Conservation (phyloP, 2,329 filamentous ascomycete species). For the Fusarium incarnatum region DNA sequence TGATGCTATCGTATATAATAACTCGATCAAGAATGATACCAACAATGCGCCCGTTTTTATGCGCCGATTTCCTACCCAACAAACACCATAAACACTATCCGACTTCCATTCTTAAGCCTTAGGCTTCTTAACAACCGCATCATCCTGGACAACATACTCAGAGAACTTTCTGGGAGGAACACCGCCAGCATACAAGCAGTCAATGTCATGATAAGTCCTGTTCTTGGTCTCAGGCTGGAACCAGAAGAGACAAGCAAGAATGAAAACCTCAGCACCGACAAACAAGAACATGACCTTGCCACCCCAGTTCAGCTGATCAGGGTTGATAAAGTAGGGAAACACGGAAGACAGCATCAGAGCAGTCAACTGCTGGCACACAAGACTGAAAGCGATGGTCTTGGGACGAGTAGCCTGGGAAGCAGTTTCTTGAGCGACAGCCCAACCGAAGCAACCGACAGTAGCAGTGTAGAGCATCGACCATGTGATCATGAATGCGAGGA, state of each 20-base stretch:
- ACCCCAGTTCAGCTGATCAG: constrained; percentile 53
- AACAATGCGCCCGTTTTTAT: neutral
- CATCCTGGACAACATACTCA: constrained; percentile 39
- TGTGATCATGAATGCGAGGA: constrained; percentile 47
- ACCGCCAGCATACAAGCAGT: constrained; percentile 44
- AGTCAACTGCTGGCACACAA: constrained; percentile 51
- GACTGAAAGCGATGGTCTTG: constrained; percentile 47
- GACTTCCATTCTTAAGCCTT: neutral
- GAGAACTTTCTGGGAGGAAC: constrained; percentile 45
- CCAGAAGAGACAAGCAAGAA: constrained; percentile 48
- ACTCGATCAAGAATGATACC: neutral
- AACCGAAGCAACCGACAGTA: constrained; percentile 47
- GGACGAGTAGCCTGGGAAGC: constrained; percentile 46
- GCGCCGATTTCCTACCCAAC: too few relatives aligned
- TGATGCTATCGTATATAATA: neutral
- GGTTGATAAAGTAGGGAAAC: constrained; percentile 54
- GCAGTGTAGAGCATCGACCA: constrained; percentile 49
- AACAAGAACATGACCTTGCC: constrained; percentile 55
- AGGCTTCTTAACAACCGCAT: constrained; percentile 15
- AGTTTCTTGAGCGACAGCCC: constrained; percentile 48
- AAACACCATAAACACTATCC: neutral
- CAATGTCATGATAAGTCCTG: constrained; percentile 52
- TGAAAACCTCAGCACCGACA: constrained; percentile 51
- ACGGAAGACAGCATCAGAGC: constrained; percentile 52
- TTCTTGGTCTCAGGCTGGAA: constrained; percentile 56